These are phyloP conservation scores for Pinus albicaulis DNA, from an alignment of 75 land plant genomes.

Conservation along the genomic window DNA sequence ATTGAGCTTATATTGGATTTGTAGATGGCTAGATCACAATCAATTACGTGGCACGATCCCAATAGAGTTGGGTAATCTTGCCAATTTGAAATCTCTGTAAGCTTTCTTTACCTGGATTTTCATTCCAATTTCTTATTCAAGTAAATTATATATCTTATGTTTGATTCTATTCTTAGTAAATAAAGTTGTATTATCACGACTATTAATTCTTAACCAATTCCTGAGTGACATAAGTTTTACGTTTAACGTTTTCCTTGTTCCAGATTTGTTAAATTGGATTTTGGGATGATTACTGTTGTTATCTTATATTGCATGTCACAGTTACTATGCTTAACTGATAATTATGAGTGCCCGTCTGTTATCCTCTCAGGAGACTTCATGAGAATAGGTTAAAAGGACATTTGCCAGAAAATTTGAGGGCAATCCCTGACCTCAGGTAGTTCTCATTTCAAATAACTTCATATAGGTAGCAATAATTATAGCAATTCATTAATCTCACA, in stretches of 20 bases:
- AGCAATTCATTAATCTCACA: neutral
- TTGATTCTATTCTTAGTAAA: neutral
- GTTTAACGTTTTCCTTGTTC: neutral
- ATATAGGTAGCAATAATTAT: neutral
- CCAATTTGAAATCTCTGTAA: constrained; percentile 5
- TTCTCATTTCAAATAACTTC: constrained; percentile 1
- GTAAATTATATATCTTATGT: neutral
- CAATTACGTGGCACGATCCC: neutral
- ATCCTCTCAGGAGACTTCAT: constrained; percentile 3
- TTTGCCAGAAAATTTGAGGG: constrained; percentile 2
- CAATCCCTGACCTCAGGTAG: neutral
- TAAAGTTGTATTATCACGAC: neutral
- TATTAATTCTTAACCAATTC: neutral
- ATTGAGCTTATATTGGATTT: no score
- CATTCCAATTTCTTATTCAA: neutral
- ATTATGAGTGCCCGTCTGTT: neutral
- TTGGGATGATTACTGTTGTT: neutral
- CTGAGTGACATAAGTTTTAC: neutral
- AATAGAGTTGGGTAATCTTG: constrained; percentile 1
- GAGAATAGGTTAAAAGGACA: constrained; percentile 3
- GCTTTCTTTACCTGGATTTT: neutral
- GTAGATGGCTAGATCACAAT: constrained; percentile 8
- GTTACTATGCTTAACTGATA: neutral
- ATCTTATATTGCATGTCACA: neutral
- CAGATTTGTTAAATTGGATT: neutral